phyloP scores from a whole-genome alignment of 2,329 filamentous ascomycete species.

The Aspergillus ochraceoroseus region DNA sequence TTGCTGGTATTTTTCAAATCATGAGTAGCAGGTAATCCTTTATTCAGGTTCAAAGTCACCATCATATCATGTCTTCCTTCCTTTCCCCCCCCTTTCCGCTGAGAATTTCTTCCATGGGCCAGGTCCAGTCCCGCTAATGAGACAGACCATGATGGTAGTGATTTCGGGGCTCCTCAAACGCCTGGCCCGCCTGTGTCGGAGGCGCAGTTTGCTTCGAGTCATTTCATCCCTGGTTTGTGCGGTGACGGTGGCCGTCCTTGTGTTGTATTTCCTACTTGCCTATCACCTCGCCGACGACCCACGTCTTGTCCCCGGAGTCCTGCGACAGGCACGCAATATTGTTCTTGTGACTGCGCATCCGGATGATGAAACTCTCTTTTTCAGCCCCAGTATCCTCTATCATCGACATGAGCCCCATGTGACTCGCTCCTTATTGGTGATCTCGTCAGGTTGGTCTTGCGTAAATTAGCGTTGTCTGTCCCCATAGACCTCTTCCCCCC shows the following conservation, averaged over 20 bases:
- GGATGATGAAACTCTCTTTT: slow-evolving; percentile 29
- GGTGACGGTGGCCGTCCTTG: not conserved
- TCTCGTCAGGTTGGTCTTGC: slow-evolving; percentile 18
- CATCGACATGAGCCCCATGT: slow-evolving; percentile 17
- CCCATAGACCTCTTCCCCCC: too few species aligned
- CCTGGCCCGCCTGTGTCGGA: not conserved
- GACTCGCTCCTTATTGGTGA: slow-evolving; percentile 20
- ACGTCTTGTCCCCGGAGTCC: slow-evolving; percentile 34
- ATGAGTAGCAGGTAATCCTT: too few species aligned
- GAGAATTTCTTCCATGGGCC: too few species aligned
- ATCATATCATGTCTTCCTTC: too few species aligned
- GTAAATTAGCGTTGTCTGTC: not conserved
- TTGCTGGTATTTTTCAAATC: too few species aligned
- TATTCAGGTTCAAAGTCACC: too few species aligned
- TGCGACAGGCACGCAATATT: slow-evolving; percentile 35
- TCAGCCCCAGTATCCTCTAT: slow-evolving; percentile 25
- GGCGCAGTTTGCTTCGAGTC: not conserved
- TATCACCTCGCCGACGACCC: slow-evolving; percentile 38
- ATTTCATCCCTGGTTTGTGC: not conserved
- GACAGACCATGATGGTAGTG: too few species aligned
- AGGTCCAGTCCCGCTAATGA: too few species aligned
- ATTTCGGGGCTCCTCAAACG: not conserved
- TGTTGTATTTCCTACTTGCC: slow-evolving; percentile 26
- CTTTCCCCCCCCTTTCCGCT: too few species aligned
- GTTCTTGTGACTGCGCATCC: slow-evolving; percentile 39